Evolutionary conservation across 345 rosid species (phyloP), one percentile per base, ranked within the genome.

Genomic region (Eutrema heterophyllum): DNA sequence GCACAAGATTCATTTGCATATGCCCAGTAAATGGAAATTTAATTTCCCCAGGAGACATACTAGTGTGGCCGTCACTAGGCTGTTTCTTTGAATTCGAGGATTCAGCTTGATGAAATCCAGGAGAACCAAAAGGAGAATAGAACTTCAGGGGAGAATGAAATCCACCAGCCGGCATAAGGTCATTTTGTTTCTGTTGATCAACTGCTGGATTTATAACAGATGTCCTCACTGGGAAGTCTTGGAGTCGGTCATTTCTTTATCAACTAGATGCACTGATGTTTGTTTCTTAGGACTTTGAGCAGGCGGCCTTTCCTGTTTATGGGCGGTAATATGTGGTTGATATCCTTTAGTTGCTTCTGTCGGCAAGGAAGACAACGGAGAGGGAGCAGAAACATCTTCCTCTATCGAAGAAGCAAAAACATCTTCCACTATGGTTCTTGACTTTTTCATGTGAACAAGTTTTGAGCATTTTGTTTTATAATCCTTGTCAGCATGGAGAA

Each of bases 381-480:
- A 67, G 65, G 84, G 56, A 78, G 79, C 70, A 58, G 75, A 79
- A 64, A 91, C 84, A 87, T 89, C 89, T 59, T 79, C 85, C 50
- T 71, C 82, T 60, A 87, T 83, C 9, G 68, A 55, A 51, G 84
- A 63, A 78, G 78, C 56, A 58, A 78, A 83, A 55, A 94, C 87
- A 88, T 94, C 93, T 62, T 81, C 86, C 61, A 79, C 84, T 61
- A 94, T 88, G 29, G 68, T 85, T 73, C 72, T 75, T 29, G 92
- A 89, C 85, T 77, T 88, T 80, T 91, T 94, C 74, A 50, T 74
- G 74, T 88, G 90, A 80, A 94, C 96, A 69, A 91, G 96, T 74
- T 81, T 84, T 64, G 98, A 94, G 73, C 89, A 83, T 81, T 80
- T 91, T 64, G 93, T 89, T 61, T 92, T 90, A 70, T 81, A 94